Conservation (phyloP, 2,329 filamentous ascomycete species). For the Penicillium psychrosexuale region DNA sequence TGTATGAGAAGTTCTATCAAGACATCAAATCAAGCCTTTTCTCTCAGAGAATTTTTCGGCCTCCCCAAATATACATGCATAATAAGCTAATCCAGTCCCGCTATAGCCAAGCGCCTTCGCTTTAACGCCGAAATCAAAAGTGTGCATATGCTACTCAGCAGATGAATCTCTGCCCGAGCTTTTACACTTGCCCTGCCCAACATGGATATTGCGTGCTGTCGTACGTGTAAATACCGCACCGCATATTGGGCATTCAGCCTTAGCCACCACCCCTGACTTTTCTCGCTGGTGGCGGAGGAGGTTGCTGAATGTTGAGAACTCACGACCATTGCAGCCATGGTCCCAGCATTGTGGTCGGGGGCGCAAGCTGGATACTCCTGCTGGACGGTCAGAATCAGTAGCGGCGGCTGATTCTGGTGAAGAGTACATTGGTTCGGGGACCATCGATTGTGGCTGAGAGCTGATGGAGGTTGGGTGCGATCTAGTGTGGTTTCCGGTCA, state of each 20-base stretch:
- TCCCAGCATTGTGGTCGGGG: constrained; percentile 98
- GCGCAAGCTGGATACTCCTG: constrained; percentile 69
- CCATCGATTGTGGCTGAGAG: constrained; percentile 26
- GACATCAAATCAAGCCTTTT: neutral
- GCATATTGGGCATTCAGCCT: constrained; percentile 85
- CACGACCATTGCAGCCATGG: constrained; percentile 90
- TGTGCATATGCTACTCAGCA: constrained; percentile 18
- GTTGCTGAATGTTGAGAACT: constrained; percentile 97
- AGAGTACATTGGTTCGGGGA: constrained; percentile 28
- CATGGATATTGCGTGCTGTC: constrained; percentile 81
- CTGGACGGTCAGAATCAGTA: constrained; percentile 47
- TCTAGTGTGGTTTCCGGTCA: constrained; percentile 11
- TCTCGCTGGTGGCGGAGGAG: constrained; percentile 88
- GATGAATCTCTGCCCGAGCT: constrained; percentile 37
- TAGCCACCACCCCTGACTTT: constrained; percentile 85
- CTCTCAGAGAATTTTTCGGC: constrained; percentile 6
- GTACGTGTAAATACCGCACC: constrained; percentile 92
- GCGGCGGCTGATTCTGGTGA: constrained; percentile 25
- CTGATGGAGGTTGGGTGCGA: constrained; percentile 28
- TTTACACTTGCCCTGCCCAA: constrained; percentile 89
- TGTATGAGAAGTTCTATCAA: neutral
- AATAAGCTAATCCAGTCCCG: neutral
- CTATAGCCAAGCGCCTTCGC: neutral
- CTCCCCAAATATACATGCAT: neutral
- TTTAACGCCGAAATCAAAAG: neutral